Evolutionary conservation across 768 basidiomycete genomes (phyloP).

Genomic region (Tubosaeta sp.): DNA sequence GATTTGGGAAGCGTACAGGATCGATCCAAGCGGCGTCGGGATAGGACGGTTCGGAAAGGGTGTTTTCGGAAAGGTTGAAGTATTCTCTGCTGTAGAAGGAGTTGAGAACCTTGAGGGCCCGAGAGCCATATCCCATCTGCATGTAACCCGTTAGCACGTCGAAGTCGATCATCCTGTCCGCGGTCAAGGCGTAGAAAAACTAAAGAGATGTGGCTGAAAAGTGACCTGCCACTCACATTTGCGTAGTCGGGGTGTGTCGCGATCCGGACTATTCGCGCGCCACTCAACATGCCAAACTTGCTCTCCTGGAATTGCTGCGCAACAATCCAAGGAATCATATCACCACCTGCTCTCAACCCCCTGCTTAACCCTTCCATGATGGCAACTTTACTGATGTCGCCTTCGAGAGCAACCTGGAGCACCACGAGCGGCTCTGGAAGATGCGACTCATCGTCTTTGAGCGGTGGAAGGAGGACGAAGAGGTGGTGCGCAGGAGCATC

Average conservation of each 20-base stretch:
- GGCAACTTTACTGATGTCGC: slow-evolving; percentile 78
- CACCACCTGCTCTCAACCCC: slow-evolving; percentile 84
- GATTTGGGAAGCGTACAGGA: slow-evolving; percentile 30
- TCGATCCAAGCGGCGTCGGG: slow-evolving; percentile 52
- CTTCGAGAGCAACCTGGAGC: slow-evolving; percentile 93
- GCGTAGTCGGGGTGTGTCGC: slow-evolving; percentile 96
- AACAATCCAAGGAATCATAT: slow-evolving; percentile 97
- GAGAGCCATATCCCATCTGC: slow-evolving; percentile 95
- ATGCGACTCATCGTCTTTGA: slow-evolving; percentile 84
- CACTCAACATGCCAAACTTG: slow-evolving; percentile 87
- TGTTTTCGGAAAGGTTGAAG: slow-evolving; percentile 75
- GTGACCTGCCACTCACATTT: slow-evolving; percentile 50
- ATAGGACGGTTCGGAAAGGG: slow-evolving; percentile 47
- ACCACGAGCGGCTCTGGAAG: slow-evolving; percentile 96
- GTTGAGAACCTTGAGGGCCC: slow-evolving; percentile 82
- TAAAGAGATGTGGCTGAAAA: background rate
- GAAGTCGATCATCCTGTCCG: no score
- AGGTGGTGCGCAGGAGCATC: slow-evolving; percentile 97
- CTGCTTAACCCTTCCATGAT: slow-evolving; percentile 84
- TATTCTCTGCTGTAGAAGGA: slow-evolving; percentile 92
- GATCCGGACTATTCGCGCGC: slow-evolving; percentile 86
- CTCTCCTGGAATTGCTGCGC: slow-evolving; percentile 95
- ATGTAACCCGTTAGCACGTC: background rate
- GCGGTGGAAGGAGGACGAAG: slow-evolving; percentile 91
- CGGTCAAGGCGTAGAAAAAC: background rate